phyloP scores from a whole-genome alignment of 1,284 basidiomycete genomes.

The Dichomitus squalens region DNA sequence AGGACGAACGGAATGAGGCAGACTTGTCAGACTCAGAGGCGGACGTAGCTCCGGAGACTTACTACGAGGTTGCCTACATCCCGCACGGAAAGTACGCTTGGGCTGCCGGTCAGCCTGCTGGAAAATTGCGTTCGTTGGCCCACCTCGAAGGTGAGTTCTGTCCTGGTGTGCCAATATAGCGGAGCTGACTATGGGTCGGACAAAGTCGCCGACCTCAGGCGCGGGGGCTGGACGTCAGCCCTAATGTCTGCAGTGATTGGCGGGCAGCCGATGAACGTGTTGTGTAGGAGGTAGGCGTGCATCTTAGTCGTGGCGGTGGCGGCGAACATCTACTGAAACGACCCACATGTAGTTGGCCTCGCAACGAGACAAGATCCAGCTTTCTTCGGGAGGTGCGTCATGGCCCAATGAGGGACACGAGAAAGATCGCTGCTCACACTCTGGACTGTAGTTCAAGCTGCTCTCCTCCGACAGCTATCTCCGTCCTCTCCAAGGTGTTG shows the following conservation, averaged over 20 bases:
- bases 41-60: not conserved
- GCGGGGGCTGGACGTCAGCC: constrained; percentile 33
- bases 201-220: not conserved
- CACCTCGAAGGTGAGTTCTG: not conserved
- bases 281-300: constrained; percentile 47
- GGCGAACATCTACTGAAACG: no score
- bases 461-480: constrained; percentile 51
- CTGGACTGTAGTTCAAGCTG: constrained; percentile 34
- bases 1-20: not conserved
- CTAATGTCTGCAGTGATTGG: constrained; percentile 23
- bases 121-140: not conserved
- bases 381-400: constrained; percentile 6
- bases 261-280: constrained; percentile 42
- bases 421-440: not conserved
- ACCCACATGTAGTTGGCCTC: not conserved
- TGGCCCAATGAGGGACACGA: not conserved
- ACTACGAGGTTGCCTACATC: not conserved
- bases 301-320: not conserved
- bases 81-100: not conserved
- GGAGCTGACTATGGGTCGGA: not conserved
- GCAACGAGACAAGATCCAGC: not conserved
- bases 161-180: no score
- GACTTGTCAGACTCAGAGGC: not conserved
- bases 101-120: not conserved
- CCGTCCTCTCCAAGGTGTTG: constrained; percentile 50